Evolutionary conservation across 23 red algal species (phyloP), one percentile per base, ranked within the genome.

Genomic region (Chondrus crispus): DNA sequence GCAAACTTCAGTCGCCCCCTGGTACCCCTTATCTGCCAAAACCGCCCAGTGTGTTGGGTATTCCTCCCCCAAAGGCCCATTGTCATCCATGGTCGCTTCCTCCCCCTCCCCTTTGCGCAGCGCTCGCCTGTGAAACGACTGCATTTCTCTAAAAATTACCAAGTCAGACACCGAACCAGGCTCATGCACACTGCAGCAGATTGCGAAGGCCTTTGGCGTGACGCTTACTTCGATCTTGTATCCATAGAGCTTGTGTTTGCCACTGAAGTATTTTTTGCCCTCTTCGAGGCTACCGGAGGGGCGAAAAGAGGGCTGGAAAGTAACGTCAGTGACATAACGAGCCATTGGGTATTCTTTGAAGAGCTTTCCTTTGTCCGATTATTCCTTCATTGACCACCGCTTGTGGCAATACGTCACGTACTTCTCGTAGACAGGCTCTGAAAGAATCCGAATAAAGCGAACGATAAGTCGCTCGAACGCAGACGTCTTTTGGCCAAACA

Each of bases 11-110:
- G 51, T 40, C 2, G n/a, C 20, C 5, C 81, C 62, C 35, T 64
- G 36, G 36, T 85, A 85, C 35, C 57, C 81, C 55, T 85, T 68
- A 38, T 85, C 81, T 36, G 62, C 81, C 4, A 85, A 7, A 2
- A 85, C 62, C 2, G 81, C 53, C 54, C 55, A 85, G 5, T 45
- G 36, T 2, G 63, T 8, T 29, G 33, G 46, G 6, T 85, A 85
- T 50, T 44, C 22, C 5, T 24, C 41, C 29, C 3, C 2, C 33
- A 68, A 39, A 13, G 63, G 35, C 9, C 36, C 81, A 29, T 38
- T 49, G 3, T 85, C 55, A 2, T 24, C 42, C 9, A 68, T 68
- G n/a, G n/a, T n/a, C 16, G 14, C 32, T 12, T 64, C 68, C 24
- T 68, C 81, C 5, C 46, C 33, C 39, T 46, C 57, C 41, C 55